A percentile compares a stretch with the other conserved stretches of the same genome.
phyloP scores from a whole-genome alignment of 108 stramenopile species.

The Skeletonema menzelii region DNA sequence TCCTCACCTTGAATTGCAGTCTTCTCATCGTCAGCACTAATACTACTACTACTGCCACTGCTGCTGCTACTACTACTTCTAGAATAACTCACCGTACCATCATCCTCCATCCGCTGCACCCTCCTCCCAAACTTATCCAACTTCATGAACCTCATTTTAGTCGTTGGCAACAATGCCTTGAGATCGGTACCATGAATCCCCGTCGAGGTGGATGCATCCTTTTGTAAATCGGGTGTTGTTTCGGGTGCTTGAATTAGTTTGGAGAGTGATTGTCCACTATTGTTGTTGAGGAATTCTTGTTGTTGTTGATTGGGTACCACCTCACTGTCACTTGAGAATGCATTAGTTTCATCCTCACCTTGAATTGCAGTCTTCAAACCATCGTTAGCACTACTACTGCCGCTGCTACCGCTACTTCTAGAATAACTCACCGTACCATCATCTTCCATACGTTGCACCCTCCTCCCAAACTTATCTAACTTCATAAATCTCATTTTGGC shows the following conservation, averaged over 20 bases:
- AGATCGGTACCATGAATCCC: not conserved
- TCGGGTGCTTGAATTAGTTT: not conserved
- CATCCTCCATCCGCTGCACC: slow-evolving; percentile 25
- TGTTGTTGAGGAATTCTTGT: not conserved
- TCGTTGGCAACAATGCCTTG: slow-evolving; percentile 13
- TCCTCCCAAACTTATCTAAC: slow-evolving; percentile 31
- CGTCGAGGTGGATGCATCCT: not conserved
- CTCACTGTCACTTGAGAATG: not conserved
- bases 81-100: slow-evolving; percentile 1
- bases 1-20: too few relatives aligned
- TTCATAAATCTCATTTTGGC: slow-evolving; percentile 20
- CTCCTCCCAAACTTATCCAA: slow-evolving; percentile 9
- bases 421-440: slow-evolving; percentile 23
- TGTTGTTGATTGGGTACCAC: too few relatives aligned
- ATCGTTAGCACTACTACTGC: not conserved
- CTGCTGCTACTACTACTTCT: not conserved
- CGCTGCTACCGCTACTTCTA: not conserved
- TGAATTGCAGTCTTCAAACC: too few relatives aligned
- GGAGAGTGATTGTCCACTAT: not conserved
- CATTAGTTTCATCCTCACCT: not conserved
- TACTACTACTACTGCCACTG: not conserved
- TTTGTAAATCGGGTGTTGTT: not conserved
- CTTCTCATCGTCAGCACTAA: not conserved
- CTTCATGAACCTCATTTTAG: slow-evolving; percentile 19
- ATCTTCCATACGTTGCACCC: slow-evolving; percentile 37